Base-by-base conservation (phyloP, 768 basidiomycete species). In the Jaapia argillacea region DNA sequence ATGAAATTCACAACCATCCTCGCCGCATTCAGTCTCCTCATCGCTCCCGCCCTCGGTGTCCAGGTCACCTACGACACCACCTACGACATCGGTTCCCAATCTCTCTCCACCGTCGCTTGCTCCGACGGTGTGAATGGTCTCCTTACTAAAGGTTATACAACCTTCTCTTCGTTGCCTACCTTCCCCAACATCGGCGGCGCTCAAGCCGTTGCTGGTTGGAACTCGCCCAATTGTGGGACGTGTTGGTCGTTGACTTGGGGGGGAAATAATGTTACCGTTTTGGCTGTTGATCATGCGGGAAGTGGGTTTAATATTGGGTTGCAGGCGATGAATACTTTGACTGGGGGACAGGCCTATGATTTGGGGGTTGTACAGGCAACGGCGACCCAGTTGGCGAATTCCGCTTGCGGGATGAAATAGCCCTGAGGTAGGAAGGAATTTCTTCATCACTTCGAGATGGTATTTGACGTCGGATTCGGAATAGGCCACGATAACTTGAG, bases 171-270 rank as follows among this genome's bases (percentile, higher is more conserved):
- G 27, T 57, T 83, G 23, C 78, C 79, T 2, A 60, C 58, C 37
- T 84, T 79, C 65, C 78, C 80, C 1, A 54, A 64, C 56, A 75
- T 83, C 51, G 79, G 77, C 24, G 79, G 73, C 1, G 72, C 67
- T 1, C 61, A 65, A 13, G 74, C 68, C 27, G 62, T 82, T 44
- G 57, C 56, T 4, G 70, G 68, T 22, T 81, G 61, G 58, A 66
- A 75, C 54, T 79, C 76, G 1, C 46, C 56, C 1, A 60, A 64
- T 36, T 83, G 80, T 50, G 77, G 77, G 1, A 67, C 69, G 21
- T 83, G 81, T 58, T 83, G 77, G 77, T 43, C 65, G 45, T 54
- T 82, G 48, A 69, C 71, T 4, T 80, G 68, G 57, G 63, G 64
- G 4, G 63, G 64, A 3, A 50, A 43, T 1, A 68, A 54, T 42